These are phyloP conservation scores for Cystobasidium ongulense DNA, from an alignment of 768 basidiomycete species.

Conservation along the genomic window DNA sequence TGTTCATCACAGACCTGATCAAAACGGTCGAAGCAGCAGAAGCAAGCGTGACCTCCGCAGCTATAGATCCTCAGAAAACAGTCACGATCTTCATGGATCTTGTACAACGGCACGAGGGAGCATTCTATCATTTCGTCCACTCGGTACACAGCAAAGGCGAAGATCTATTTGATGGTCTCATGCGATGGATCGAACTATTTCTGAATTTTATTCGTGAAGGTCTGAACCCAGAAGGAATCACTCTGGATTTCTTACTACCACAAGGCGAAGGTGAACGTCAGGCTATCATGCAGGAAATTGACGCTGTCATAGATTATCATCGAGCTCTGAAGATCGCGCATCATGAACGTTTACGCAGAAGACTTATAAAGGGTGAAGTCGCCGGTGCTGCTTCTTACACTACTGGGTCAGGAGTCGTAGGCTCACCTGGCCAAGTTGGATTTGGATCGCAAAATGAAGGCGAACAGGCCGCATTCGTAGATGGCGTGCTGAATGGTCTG, in stretches of 20 bases:
- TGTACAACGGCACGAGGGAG: slow-evolving; percentile 83
- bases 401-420: slow-evolving; percentile 23
- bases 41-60: slow-evolving; percentile 52
- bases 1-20: slow-evolving; percentile 89
- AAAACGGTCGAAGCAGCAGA: slow-evolving; percentile 85
- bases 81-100: slow-evolving; percentile 91
- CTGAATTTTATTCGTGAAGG: slow-evolving; percentile 83
- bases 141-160: slow-evolving; percentile 96
- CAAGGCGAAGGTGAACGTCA: slow-evolving; percentile 68
- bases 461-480: slow-evolving; percentile 71
- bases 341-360: slow-evolving; percentile 79
- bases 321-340: slow-evolving; percentile 87
- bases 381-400: slow-evolving; percentile 45
- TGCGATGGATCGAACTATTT: slow-evolving; percentile 96
- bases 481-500: slow-evolving; percentile 70
- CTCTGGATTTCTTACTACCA: slow-evolving; percentile 82
- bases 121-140: slow-evolving; percentile 95
- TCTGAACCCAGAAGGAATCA: slow-evolving; percentile 57
- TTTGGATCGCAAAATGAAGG: slow-evolving; percentile 42
- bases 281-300: slow-evolving; percentile 73
- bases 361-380: slow-evolving; percentile 58
- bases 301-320: slow-evolving; percentile 81
- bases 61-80: slow-evolving; percentile 68
- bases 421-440: slow-evolving; percentile 23
- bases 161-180: slow-evolving; percentile 81